These are phyloP conservation scores for Rubroboletus pulcherrimus DNA, from an alignment of 768 basidiomycete species.

Conservation along the genomic window DNA sequence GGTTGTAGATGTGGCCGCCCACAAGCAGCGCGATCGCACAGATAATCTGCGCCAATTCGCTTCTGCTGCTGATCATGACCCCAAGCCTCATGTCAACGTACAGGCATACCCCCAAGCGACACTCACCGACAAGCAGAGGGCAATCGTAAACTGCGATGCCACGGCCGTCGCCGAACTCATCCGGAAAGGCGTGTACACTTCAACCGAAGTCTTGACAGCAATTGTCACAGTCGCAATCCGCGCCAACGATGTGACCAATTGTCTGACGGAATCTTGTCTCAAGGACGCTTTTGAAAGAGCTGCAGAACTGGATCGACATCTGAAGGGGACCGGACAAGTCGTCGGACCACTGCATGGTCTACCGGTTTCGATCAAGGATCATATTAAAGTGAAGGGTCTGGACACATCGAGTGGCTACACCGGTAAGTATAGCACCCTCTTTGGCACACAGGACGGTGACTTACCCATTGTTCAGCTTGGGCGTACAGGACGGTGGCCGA, in stretches of 20 bases:
- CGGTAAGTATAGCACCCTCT: constrained; percentile 8
- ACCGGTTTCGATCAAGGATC: constrained; percentile 45
- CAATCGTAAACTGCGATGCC: constrained; percentile 30
- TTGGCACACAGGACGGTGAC: neutral
- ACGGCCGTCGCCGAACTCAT: constrained; percentile 24
- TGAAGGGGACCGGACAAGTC: constrained; percentile 42
- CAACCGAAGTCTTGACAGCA: constrained; percentile 26
- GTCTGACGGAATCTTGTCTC: constrained; percentile 57
- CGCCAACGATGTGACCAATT: constrained; percentile 41
- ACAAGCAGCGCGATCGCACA: constrained; percentile 26
- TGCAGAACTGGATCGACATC: constrained; percentile 45
- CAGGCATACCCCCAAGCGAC: constrained; percentile 26
- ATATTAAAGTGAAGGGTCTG: constrained; percentile 42
- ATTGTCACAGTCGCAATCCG: constrained; percentile 26
- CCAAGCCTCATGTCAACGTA: constrained; percentile 13
- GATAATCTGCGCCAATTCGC: constrained; percentile 12
- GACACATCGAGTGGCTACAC: constrained; percentile 38
- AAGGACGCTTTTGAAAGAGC: constrained; percentile 48
- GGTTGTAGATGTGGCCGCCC: constrained; percentile 11
- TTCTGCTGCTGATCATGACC: neutral
- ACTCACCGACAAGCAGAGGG: constrained; percentile 26
- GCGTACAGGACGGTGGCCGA: constrained; percentile 36
- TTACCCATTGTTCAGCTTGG: constrained; percentile 33
- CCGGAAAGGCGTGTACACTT: constrained; percentile 20
- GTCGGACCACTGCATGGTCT: constrained; percentile 45